Base-by-base conservation (phyloP, 768 basidiomycete species). In the Termitomyces sp. region DNA sequence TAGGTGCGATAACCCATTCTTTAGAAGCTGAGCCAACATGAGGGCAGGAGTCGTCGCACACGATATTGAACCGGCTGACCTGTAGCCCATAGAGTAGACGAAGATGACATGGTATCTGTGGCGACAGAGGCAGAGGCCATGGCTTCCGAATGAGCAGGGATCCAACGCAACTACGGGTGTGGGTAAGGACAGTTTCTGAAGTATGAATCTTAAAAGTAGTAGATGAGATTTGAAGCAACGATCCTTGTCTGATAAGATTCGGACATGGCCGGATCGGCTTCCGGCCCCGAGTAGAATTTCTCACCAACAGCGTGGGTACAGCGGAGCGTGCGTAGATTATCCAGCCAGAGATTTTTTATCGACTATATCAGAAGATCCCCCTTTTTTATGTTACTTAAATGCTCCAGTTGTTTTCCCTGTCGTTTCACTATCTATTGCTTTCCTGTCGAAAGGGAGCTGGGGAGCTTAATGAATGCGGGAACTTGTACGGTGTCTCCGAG, bases 1-100 rank as follows among this genome's bases (percentile, higher is more conserved):
- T 91, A 7, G 91, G 86, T 22, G 86, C 86, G 60, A 94, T 89
- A 57, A 90, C 80, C 91, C 91, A 94, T 68, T 92, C 89, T 68
- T 86, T 91, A n/a, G 89, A 91, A 27, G 91, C 91, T 90, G 66
- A 50, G 31, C 51, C 56, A 52, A 50, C 52, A 61, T 49, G 54
- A 56, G 42, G 45, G 41, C 41, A 52, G 29, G 18, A 43, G 36
- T 35, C 52, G 22, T 38, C 20, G 42, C 15, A 57, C 52, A 45
- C 29, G 15, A 53, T 56, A 27, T 23, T 29, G 32, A 58, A 50
- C 20, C 16, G 40, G 63, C 70, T 51, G 74, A 88, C 89, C 83
- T 64, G 86, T 88, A 49, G 89, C 89, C 89, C 88, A 91, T 51
- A 91, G 74, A 3, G 80, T 82, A 9, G 80, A 71, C 12, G 85